Conservation (phyloP, 2,329 filamentous ascomycete genomes). For the Amylocarpus encephaloides region DNA sequence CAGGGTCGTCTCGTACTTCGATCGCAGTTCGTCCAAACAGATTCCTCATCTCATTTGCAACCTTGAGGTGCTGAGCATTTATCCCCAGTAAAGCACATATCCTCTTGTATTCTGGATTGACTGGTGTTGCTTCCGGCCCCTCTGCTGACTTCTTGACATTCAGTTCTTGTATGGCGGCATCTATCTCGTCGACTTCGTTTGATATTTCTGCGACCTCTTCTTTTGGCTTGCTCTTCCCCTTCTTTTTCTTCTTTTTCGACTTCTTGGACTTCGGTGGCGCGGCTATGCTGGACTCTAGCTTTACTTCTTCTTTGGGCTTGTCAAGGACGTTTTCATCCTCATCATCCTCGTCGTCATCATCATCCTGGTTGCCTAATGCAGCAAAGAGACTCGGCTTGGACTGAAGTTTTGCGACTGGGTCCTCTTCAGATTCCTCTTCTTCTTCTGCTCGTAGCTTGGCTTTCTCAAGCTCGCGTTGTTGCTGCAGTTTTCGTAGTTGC, state of each 20-base stretch:
- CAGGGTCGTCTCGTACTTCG: conserved; percentile 47
- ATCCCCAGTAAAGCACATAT: conserved; percentile 50
- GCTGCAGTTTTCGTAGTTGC: conserved; percentile 32
- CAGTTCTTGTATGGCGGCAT: conserved; percentile 55
- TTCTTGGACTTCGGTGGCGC: conserved; percentile 43
- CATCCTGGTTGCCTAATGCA: conserved; percentile 34
- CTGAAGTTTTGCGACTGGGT: conserved; percentile 28
- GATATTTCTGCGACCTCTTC: conserved; percentile 27
- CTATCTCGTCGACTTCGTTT: conserved; percentile 54
- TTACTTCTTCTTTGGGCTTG: conserved; percentile 17
- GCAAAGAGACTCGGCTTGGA: conserved; percentile 47
- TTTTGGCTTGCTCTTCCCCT: conserved; percentile 33
- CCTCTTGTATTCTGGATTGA: conserved; percentile 38
- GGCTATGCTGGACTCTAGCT: conserved; percentile 31
- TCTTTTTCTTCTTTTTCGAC: conserved; percentile 54
- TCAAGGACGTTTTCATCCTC: conserved; percentile 31
- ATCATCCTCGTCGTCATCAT: conserved; percentile 30
- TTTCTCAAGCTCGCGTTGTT: conserved; percentile 30
- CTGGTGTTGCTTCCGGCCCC: conserved; percentile 13
- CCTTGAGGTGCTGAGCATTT: conserved; percentile 71
- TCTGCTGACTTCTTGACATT: conserved; percentile 35
- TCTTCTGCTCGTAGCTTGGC: conserved; percentile 20
- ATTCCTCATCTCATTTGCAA: conserved; percentile 82
- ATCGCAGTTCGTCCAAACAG: conserved; percentile 61
- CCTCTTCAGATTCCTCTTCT: conserved; percentile 28